Conservation (phyloP, 2,329 filamentous ascomycete genomes). For the Colletotrichum lupini region DNA sequence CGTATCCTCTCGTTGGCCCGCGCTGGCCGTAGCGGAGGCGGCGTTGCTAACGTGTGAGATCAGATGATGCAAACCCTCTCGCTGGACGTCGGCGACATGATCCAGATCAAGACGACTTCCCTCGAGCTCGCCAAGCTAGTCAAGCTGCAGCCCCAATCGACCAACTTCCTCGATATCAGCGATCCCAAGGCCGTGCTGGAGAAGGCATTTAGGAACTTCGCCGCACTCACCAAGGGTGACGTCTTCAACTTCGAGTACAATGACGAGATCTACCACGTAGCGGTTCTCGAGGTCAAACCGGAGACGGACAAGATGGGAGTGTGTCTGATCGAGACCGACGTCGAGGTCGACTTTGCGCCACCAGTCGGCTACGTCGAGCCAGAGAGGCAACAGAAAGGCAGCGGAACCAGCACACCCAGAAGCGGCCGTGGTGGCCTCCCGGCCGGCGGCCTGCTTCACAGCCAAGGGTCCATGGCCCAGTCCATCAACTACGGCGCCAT, state of each 20-base stretch:
- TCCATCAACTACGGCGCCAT: constrained; percentile 97
- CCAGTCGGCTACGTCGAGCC: constrained; percentile 96
- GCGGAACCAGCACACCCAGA: constrained; percentile 88
- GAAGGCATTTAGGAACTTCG: constrained; percentile 95
- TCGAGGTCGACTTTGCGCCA: constrained; percentile 94
- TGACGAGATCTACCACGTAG: constrained; percentile 91
- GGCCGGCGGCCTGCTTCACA: constrained; percentile 80
- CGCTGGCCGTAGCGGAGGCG: background rate
- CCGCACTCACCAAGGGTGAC: constrained; percentile 91
- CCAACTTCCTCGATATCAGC: constrained; percentile 94
- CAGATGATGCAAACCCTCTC: constrained; percentile 94
- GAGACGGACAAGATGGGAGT: constrained; percentile 85
- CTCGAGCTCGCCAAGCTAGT: constrained; percentile 91
- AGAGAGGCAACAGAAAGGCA: constrained; percentile 65
- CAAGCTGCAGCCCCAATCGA: constrained; percentile 95
- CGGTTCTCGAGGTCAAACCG: constrained; percentile 93
- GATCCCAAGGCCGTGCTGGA: constrained; percentile 98
- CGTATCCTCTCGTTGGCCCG: background rate
- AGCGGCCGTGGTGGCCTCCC: constrained; percentile 71
- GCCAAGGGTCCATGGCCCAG: constrained; percentile 94
- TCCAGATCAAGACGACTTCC: constrained; percentile 95
- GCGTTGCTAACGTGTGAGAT: background rate
- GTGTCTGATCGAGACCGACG: constrained; percentile 94
- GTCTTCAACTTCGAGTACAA: constrained; percentile 98
- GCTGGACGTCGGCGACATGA: constrained; percentile 91